These are phyloP conservation scores for Mortierella sp. DNA, from an alignment of 371 early-diverging fungal genomes.

Conservation along the genomic window DNA sequence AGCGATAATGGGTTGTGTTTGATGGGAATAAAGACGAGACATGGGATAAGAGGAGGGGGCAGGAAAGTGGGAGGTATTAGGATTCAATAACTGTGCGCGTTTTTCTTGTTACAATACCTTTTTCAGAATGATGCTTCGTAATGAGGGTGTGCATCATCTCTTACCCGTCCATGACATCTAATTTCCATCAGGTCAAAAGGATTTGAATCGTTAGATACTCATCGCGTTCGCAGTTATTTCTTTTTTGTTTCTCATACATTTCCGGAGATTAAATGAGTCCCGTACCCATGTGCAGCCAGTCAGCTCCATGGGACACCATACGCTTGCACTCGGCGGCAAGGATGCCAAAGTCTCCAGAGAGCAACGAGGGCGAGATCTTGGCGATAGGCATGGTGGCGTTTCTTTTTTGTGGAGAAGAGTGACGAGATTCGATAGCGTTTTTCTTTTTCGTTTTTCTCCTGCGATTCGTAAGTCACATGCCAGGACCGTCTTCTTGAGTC, in stretches of 20 bases:
- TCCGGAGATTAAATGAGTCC: too few species aligned
- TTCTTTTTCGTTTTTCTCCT: too few species aligned
- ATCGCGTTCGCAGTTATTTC: background rate
- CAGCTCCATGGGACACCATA: slow-evolving; percentile 92
- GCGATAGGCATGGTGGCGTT: slow-evolving; percentile 70
- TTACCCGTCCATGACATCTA: slow-evolving; percentile 90
- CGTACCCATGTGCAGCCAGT: slow-evolving; percentile 94
- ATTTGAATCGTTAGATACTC: background rate
- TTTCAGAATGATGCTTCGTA: too few species aligned
- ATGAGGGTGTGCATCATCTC: background rate
- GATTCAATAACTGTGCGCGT: too few species aligned
- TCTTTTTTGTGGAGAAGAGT: background rate
- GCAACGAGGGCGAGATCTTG: slow-evolving; percentile 92
- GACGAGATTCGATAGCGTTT: too few species aligned
- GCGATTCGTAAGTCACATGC: too few species aligned
- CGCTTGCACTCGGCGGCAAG: slow-evolving; percentile 90
- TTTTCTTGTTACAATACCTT: too few species aligned
- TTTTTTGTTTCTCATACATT: background rate
- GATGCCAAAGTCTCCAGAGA: slow-evolving; percentile 93
- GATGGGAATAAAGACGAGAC: too few species aligned
- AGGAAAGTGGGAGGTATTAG: too few species aligned
- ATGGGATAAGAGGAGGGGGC: too few species aligned
- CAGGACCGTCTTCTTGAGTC: too few species aligned
- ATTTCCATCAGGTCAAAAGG: slow-evolving; percentile 1
- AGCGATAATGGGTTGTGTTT: slow-evolving; percentile 5